Base-by-base conservation (phyloP, 352 stramenopile species). In the Globisporangium spiculum region DNA sequence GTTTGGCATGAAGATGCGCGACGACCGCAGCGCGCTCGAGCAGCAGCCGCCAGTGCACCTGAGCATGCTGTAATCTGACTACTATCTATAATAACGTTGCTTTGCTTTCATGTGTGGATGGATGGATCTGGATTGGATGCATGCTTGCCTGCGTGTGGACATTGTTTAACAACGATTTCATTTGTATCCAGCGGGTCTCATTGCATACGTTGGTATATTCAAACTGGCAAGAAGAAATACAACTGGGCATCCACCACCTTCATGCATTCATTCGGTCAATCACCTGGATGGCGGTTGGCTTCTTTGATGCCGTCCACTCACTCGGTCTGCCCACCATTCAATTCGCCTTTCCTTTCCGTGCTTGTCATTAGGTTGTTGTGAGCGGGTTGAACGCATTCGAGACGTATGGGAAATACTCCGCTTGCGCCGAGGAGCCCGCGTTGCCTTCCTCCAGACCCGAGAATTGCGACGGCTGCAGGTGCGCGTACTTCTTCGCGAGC, bases 391-490 rank as follows among this genome's bases (percentile, higher is more conserved):
- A 95, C 24, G 81, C 69, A 72, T 93, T 93, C 69, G 81, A 87
- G 68, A 95, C 87, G 73, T 95, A 95, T 53, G 87, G 81, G 63
- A 77, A 93, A 71, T 92, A 95, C 74, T 95, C 87, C 66, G 79
- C 77, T 55, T 92, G 84, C 16, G 75, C 78, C 44, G 78, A 73
- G 56, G 78, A 73, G 54, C 80, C 76, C 58, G 81, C 86, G 6
- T 76, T 68, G 36, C 63, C 76, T 56, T 95, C 87, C 75, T 95
- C 87, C 26, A 93, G 71, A 26, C 79, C 81, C 20, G 84, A 90
- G 67, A 95, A 95, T 68, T 95, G 87, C 54, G 85, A 83, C 64
- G 87, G 87, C 70, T 95, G 87, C 56, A 96, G 68, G 68, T 94
- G 83, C 61, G 86, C 85, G 68, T 96, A 96, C 67, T 93, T 92